phyloP scores from a whole-genome alignment of 345 rosid species.

The Litchi chinensis region DNA sequence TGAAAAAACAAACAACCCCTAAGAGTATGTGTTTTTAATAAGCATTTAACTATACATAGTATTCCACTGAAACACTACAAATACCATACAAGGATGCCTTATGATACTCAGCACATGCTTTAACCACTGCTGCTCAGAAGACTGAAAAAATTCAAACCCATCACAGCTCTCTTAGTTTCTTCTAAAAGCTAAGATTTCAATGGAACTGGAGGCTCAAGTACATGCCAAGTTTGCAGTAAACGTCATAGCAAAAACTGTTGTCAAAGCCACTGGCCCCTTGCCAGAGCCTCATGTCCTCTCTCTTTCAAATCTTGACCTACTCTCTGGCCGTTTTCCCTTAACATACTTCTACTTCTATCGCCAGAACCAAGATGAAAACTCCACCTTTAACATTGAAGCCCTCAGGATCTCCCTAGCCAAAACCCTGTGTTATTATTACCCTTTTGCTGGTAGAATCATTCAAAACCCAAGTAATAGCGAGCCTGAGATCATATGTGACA shows the following conservation, averaged over 20 bases:
- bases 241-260: slow-evolving; percentile 39
- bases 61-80: not conserved
- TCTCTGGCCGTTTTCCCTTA: slow-evolving; percentile 83
- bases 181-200: not conserved
- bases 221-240: slow-evolving; percentile 42
- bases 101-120: no score
- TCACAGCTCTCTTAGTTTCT: not conserved
- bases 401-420: slow-evolving; percentile 57
- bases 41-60: not conserved
- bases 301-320: slow-evolving; percentile 88
- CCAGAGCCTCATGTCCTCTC: slow-evolving; percentile 31
- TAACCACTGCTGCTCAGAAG: slow-evolving; percentile 6
- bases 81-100: not conserved
- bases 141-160: not conserved
- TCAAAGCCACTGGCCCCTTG: slow-evolving; percentile 46
- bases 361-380: slow-evolving; percentile 33
- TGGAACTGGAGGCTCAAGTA: slow-evolving; percentile 21
- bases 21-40: not conserved
- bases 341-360: slow-evolving; percentile 75
- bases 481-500: slow-evolving; percentile 68
- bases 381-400: slow-evolving; percentile 35
- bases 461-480: slow-evolving; percentile 47
- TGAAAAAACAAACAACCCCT: no score
- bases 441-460: slow-evolving; percentile 73
- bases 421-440: slow-evolving; percentile 59